These are phyloP conservation scores for Xerocomellus amylosporus DNA, from an alignment of 768 basidiomycete species.

Conservation along the genomic window DNA sequence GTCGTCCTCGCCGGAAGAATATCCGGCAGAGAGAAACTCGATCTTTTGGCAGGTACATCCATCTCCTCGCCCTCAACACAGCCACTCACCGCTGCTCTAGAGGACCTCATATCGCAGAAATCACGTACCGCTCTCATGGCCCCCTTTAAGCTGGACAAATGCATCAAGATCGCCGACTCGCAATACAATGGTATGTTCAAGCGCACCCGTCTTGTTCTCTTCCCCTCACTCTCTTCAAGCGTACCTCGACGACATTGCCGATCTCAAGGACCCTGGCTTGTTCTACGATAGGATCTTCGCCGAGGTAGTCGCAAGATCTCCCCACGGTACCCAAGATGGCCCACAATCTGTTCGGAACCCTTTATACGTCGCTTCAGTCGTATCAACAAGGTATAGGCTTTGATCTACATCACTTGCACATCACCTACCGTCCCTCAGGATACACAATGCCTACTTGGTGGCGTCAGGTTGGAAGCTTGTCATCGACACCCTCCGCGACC, in stretches of 20 bases:
- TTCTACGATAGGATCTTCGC: slow-evolving; percentile 56
- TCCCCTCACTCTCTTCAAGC: slow-evolving; percentile 37
- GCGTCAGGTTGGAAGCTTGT: slow-evolving; percentile 82
- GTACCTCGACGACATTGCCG: slow-evolving; percentile 66
- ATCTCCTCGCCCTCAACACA: not conserved
- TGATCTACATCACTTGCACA: not conserved
- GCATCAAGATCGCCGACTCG: slow-evolving; percentile 67
- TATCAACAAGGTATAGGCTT: slow-evolving; percentile 53
- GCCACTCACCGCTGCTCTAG: slow-evolving; percentile 34
- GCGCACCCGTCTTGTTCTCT: not conserved
- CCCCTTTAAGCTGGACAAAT: slow-evolving; percentile 63
- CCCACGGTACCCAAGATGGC: slow-evolving; percentile 27
- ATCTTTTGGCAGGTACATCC: slow-evolving; percentile 65
- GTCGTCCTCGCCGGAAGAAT: slow-evolving; percentile 55
- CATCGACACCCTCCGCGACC: slow-evolving; percentile 50
- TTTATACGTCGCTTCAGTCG: slow-evolving; percentile 52
- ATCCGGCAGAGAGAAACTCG: slow-evolving; percentile 76
- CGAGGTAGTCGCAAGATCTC: slow-evolving; percentile 54
- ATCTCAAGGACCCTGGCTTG: slow-evolving; percentile 61
- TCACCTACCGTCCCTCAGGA: slow-evolving; percentile 39
- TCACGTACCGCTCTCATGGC: slow-evolving; percentile 56
- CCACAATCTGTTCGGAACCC: slow-evolving; percentile 38
- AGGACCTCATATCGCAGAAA: slow-evolving; percentile 58
- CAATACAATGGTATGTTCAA: slow-evolving; percentile 60
- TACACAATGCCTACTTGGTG: slow-evolving; percentile 80